Percentiles rank a stretch among this genome's conserved stretches.
Conservation (phyloP, 306 rosid genomes). For the Pterocarpus macrocarpus region DNA sequence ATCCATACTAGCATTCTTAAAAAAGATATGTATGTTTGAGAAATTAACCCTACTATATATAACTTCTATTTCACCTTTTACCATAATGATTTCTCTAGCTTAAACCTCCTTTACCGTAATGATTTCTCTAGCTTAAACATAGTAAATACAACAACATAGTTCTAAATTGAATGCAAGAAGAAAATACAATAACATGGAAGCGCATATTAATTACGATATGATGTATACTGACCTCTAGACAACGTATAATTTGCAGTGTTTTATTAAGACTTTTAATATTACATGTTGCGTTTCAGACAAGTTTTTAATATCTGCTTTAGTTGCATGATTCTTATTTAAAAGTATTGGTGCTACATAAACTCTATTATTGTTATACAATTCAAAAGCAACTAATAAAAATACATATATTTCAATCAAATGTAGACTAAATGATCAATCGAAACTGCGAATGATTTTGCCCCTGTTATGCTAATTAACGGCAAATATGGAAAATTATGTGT, state of each 20-base stretch:
- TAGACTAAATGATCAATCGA: background rate
- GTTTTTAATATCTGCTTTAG: background rate
- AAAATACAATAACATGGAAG: background rate
- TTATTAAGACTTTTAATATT: background rate
- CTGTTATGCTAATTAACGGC: background rate
- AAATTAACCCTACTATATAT: too few species aligned
- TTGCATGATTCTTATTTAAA: background rate
- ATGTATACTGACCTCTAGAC: background rate
- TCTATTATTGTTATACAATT: background rate
- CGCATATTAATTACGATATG: too few species aligned
- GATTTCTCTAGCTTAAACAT: background rate
- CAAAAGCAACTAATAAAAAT: background rate
- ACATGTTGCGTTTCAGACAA: background rate
- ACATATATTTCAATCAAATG: background rate
- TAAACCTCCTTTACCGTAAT: background rate
- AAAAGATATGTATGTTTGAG: background rate
- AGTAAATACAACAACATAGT: background rate
- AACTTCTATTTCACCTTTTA: too few species aligned
- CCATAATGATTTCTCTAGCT: too few species aligned
- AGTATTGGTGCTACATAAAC: background rate
- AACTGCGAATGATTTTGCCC: background rate
- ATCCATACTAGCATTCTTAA: background rate
- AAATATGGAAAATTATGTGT: background rate
- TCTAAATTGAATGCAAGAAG: background rate
- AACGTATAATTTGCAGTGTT: background rate